These are phyloP conservation scores for Anastatica hierochuntica DNA, from an alignment of 345 rosid genomes.

Conservation along the genomic window DNA sequence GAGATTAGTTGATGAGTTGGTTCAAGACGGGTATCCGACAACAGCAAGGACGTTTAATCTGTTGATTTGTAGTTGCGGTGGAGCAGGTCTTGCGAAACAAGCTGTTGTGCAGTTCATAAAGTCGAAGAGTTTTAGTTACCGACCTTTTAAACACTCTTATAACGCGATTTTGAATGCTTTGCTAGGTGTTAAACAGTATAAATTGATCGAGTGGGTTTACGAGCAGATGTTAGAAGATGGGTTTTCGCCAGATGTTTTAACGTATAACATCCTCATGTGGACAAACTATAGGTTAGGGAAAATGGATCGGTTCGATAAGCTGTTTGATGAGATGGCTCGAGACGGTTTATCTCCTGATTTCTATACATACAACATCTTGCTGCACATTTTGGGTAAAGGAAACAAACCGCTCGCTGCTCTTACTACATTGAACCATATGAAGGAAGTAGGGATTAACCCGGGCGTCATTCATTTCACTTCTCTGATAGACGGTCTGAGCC, in stretches of 20 bases:
- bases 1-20: constrained; percentile 79
- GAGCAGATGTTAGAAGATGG: constrained; percentile 63
- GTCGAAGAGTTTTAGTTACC: constrained; percentile 59
- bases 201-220: constrained; percentile 82
- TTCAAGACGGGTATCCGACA: constrained; percentile 54
- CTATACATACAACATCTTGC: constrained; percentile 74
- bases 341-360: constrained; percentile 59
- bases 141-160: constrained; percentile 74
- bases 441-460: constrained; percentile 55
- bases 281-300: constrained; percentile 74
- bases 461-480: constrained; percentile 69
- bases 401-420: constrained; percentile 73
- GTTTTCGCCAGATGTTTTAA: constrained; percentile 49
- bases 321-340: constrained; percentile 70
- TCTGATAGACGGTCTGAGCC: constrained; percentile 76
- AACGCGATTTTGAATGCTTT: constrained; percentile 63
- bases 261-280: constrained; percentile 62
- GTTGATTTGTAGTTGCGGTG: constrained; percentile 66
- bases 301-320: constrained; percentile 42
- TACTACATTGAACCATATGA: constrained; percentile 68
- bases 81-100: constrained; percentile 55
- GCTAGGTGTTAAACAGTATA: constrained; percentile 46
- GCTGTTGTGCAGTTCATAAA: constrained; percentile 73
- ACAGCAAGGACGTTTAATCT: constrained; percentile 77
- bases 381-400: constrained; percentile 69